Conservation (phyloP, 2,329 filamentous ascomycete species). For the Purpureocillium takamizusanense region DNA sequence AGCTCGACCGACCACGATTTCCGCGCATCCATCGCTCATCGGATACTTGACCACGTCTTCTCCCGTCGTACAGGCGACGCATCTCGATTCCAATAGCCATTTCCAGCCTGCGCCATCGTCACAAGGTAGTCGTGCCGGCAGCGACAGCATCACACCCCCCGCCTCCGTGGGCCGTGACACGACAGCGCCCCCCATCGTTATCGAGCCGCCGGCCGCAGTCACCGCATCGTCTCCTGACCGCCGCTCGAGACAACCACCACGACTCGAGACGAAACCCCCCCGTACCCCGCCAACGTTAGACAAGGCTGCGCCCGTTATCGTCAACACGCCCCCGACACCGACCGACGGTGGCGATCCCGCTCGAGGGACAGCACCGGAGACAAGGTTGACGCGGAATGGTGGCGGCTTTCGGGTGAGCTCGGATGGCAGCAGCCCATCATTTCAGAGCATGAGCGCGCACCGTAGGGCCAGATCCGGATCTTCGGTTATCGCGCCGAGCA, state of each 20-base stretch:
- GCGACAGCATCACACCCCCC: constrained; percentile 27
- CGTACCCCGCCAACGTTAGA: constrained; percentile 39
- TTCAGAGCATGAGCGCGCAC: constrained; percentile 67
- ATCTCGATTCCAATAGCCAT: constrained; percentile 22
- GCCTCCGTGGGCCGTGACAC: neutral
- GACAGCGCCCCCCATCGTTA: constrained; percentile 6
- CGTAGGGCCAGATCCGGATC: constrained; percentile 44
- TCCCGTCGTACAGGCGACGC: constrained; percentile 52
- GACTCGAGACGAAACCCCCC: constrained; percentile 26
- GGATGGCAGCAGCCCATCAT: constrained; percentile 52
- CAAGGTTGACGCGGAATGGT: constrained; percentile 17
- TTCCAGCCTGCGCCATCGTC: constrained; percentile 37
- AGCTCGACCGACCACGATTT: constrained; percentile 22
- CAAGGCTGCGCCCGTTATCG: constrained; percentile 42
- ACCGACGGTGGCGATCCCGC: constrained; percentile 30
- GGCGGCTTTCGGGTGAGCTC: constrained; percentile 18
- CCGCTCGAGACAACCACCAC: constrained; percentile 17
- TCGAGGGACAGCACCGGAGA: constrained; percentile 16
- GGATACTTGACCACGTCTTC: constrained; percentile 63
- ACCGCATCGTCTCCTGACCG: constrained; percentile 18
- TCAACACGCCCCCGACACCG: constrained; percentile 59
- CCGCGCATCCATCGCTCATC: constrained; percentile 54
- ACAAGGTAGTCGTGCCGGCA: constrained; percentile 62
- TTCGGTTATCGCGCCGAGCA: constrained; percentile 61
- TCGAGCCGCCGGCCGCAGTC: constrained; percentile 19